Evolutionary conservation across 2,329 filamentous ascomycete species (phyloP).

Genomic region (Penicillium sp.): DNA sequence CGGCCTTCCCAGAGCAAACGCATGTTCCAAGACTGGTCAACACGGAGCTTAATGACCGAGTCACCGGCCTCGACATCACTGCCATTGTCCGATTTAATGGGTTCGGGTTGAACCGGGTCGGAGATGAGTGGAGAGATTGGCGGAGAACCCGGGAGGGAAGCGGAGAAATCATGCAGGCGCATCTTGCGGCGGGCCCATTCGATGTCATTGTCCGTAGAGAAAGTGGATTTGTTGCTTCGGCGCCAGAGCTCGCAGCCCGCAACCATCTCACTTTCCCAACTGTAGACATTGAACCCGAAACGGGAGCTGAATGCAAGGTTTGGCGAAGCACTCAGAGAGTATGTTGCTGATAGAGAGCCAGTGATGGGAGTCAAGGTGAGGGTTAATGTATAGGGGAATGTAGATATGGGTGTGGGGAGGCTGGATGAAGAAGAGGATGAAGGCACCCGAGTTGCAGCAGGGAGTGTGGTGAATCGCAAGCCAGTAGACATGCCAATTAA

Average conservation of each 20-base stretch:
- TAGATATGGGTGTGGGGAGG: constrained; percentile 51
- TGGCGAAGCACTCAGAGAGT: constrained; percentile 82
- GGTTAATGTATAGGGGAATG: constrained; percentile 90
- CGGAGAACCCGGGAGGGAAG: constrained; percentile 19
- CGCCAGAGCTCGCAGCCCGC: constrained; percentile 93
- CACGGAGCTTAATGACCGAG: constrained; percentile 83
- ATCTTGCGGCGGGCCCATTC: constrained; percentile 43
- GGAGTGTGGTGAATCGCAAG: constrained; percentile 80
- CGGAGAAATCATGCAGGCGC: constrained; percentile 30
- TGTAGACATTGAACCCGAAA: constrained; percentile 97
- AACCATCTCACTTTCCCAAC: constrained; percentile 92
- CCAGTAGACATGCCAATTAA: constrained; percentile 88
- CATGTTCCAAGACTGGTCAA: constrained; percentile 85
- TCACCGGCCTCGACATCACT: constrained; percentile 65
- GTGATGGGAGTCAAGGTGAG: constrained; percentile 91
- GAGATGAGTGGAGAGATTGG: constrained; percentile 15
- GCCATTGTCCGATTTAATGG: constrained; percentile 7
- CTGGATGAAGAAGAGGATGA: constrained; percentile 23
- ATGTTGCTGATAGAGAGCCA: constrained; percentile 87
- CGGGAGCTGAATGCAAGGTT: constrained; percentile 83
- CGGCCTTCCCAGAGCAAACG: constrained; percentile 90
- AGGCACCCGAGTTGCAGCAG: constrained; percentile 51
- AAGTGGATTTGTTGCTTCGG: constrained; percentile 39
- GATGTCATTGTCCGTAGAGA: constrained; percentile 46
- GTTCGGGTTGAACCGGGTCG: constrained; percentile 16